phyloP scores from a whole-genome alignment of 164 flowering plant species.

The Berberis thunbergii region DNA sequence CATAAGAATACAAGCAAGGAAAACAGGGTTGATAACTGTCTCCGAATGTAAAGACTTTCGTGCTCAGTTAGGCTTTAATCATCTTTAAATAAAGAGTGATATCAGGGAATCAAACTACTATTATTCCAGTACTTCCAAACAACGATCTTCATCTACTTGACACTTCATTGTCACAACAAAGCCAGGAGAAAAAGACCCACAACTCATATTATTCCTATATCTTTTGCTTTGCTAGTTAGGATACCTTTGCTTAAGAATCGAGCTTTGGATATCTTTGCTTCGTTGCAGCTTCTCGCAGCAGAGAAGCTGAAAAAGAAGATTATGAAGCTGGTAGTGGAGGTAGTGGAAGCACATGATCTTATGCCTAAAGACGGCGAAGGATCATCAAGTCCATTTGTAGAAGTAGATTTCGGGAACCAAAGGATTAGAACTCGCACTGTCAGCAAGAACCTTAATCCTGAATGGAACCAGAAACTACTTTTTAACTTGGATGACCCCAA shows the following conservation, averaged over 20 bases:
- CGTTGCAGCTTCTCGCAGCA: slow-evolving; percentile 8
- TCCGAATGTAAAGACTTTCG: slow-evolving; percentile 14
- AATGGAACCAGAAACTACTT: slow-evolving; percentile 15
- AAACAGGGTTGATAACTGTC: neutral
- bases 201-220: slow-evolving; percentile 6
- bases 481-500: slow-evolving; percentile 8
- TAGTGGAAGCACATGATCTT: slow-evolving; percentile 19
- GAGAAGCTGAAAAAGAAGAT: slow-evolving; percentile 7
- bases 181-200: slow-evolving; percentile 8
- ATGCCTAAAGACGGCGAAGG: slow-evolving; percentile 18
- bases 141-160: neutral
- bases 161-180: slow-evolving; percentile 7
- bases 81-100: slow-evolving; percentile 3
- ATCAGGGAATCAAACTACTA: neutral
- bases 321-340: slow-evolving; percentile 23
- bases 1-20: neutral
- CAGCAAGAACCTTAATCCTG: slow-evolving; percentile 13
- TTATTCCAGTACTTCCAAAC: neutral
- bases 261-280: slow-evolving; percentile 10
- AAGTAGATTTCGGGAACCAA: slow-evolving; percentile 13
- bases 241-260: slow-evolving; percentile 15
- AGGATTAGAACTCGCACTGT: slow-evolving; percentile 11
- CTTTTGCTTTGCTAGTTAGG: slow-evolving; percentile 11
- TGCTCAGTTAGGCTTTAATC: slow-evolving; percentile 1
- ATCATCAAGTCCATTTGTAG: slow-evolving; percentile 16